Conservation (phyloP, 371 early-diverging fungal genomes). For the Rhizomucor miehei region DNA sequence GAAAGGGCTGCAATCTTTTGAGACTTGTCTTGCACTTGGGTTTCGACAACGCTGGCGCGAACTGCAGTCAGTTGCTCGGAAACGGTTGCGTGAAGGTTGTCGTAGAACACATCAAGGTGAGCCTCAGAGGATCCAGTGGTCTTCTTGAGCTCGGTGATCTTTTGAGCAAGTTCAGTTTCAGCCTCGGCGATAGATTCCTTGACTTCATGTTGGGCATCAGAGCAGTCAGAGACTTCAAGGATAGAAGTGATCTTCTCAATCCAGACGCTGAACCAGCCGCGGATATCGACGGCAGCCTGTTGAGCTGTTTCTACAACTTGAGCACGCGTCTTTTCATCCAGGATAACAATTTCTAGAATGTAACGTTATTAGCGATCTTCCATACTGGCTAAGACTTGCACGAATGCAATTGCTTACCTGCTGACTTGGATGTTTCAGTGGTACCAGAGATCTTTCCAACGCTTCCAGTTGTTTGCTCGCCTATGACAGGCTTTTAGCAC, state of each 20-base stretch:
- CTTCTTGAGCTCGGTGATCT: conserved; percentile 7
- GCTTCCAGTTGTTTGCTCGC: neutral
- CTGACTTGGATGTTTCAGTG: too few relatives aligned
- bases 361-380: too few relatives aligned
- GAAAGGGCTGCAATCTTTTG: conserved; percentile 14
- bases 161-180: conserved; percentile 20
- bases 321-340: neutral
- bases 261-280: conserved; percentile 6
- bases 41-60: conserved; percentile 19
- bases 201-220: conserved; percentile 19
- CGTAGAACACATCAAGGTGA: conserved; percentile 31
- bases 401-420: too few relatives aligned
- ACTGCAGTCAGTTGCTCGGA: conserved; percentile 22
- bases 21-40: conserved; percentile 17
- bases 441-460: neutral
- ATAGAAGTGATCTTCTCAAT: conserved; percentile 6
- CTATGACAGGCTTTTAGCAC: neutral
- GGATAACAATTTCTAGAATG: too few relatives aligned
- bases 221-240: conserved; percentile 21
- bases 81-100: conserved; percentile 22
- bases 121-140: conserved; percentile 11
- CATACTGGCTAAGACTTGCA: too few relatives aligned
- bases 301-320: neutral
- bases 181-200: conserved; percentile 20
- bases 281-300: conserved; percentile 5